Evolutionary conservation across 192 early-diverging fungal species (phyloP), one percentile per base, ranked within the genome.

Genomic region (Coemansia sp.): DNA sequence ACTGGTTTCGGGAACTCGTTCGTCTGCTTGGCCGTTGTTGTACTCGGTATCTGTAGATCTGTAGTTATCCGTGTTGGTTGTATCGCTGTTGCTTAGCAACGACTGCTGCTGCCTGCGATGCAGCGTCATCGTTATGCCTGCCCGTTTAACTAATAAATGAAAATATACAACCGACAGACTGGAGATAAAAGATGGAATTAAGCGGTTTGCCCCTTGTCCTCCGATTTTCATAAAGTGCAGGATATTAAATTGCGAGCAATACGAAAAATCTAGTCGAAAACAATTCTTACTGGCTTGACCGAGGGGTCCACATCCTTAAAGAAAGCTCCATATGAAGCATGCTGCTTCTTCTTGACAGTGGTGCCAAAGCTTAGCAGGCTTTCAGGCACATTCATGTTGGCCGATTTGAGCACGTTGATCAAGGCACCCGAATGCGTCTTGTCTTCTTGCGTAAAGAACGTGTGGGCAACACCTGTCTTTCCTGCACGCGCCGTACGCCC

Each of bases 401-500:
- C 93, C 54, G 93, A 82, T 64, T 89, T 92, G 49, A 98, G 84
- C 8, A 97, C 87, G 73, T 97, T 98, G 67, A 96, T 89, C 60
- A 98, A 75, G 37, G 87, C 85, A 48, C 95, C 95, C 21, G 90
- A 89, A 63, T 88, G 90, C 26, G 87, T 63, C 84, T 96, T 95
- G 79, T 98, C 96, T 53, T 90, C 85, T 10, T 83, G 60, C 7
- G 92, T 96, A 65, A 98, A 98, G 67, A 96, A 87, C 36, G 96
- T 98, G 62, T 98, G 92, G 17, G 93, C 87, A 52, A 85, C 87
- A 44, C 97, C 94, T 74, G 78, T 93, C 70, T 87, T 86, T 53
- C 97, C 97, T 55, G 93, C 97, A 65, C 97, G 88, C 8, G 92
- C 97, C 4, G 97, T 98, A 60, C 97, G 89, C 28, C 97, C 97